Evolutionary conservation across 768 basidiomycete genomes (phyloP).

Genomic region (Termitomyces titanicus): DNA sequence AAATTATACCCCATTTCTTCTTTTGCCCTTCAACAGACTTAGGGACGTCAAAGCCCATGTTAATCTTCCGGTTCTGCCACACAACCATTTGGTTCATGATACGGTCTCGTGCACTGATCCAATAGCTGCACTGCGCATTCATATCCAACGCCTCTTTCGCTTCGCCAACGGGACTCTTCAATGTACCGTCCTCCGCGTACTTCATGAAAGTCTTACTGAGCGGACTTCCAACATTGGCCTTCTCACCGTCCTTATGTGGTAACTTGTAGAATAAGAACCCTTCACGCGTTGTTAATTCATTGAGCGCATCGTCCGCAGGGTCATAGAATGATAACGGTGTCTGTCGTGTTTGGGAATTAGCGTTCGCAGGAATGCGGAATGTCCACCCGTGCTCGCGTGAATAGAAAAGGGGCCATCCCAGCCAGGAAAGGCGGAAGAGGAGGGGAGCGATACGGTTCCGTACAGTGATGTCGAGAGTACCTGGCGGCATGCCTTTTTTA

Average conservation of each 20-base stretch:
- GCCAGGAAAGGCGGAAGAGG: constrained; percentile 85
- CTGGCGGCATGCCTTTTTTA: constrained; percentile 61
- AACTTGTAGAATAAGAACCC: constrained; percentile 82
- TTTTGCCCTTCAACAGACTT: constrained; percentile 17
- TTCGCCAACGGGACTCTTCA: constrained; percentile 77
- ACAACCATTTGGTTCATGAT: constrained; percentile 92
- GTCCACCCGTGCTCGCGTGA: constrained; percentile 91
- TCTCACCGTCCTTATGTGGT: constrained; percentile 94
- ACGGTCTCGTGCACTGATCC: constrained; percentile 92
- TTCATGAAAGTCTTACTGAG: constrained; percentile 87
- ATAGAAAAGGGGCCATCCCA: constrained; percentile 78
- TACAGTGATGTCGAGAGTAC: constrained; percentile 80
- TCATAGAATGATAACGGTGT: constrained; percentile 56
- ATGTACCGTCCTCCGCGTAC: constrained; percentile 80
- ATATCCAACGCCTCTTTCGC: constrained; percentile 85
- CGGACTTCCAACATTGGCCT: constrained; percentile 92
- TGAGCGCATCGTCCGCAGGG: constrained; percentile 54
- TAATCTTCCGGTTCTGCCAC: constrained; percentile 56
- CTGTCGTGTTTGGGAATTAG: constrained; percentile 42
- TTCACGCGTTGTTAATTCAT: constrained; percentile 42
- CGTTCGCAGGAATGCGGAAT: constrained; percentile 65
- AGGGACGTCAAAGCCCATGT: constrained; percentile 47
- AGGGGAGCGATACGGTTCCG: constrained; percentile 81
- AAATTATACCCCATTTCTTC: constrained; percentile 80
- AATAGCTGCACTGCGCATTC: constrained; percentile 95